Evolutionary conservation across 352 stramenopile species (phyloP), one percentile per base, ranked within the genome.

Genomic region (Pythium rishiriense): DNA sequence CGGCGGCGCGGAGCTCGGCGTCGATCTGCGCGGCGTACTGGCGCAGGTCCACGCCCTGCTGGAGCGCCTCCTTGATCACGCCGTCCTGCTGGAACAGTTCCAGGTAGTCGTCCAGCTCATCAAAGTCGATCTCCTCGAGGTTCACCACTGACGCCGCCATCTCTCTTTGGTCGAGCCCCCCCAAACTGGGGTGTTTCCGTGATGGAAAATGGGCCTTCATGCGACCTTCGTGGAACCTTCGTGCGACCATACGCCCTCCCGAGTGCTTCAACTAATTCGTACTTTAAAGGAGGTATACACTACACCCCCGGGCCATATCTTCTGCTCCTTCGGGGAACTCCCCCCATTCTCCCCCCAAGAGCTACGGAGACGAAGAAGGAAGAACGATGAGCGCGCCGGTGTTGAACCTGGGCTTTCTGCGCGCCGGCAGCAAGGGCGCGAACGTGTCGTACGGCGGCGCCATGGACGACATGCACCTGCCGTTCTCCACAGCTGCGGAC

Each of bases 11-110:
- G 31, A 98, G 74, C 62, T 98, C 90, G 19, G 80, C 66, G 62
- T 97, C 90, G 61, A 98, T 96, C 75, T 97, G 87, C 45, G 86
- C 76, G 35, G 90, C 83, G 69, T 98, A 98, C 65, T 93, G 78
- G 35, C 87, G 83, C 54, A 98, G 68, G 58, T 98, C 93, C 41
- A 98, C 90, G 58, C 93, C 93, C 63, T 97, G 74, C 41, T 81
- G 78, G 42, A 98, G 71, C 42, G 93, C 92, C 59, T 98, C 87
- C 55, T 95, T 93, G 66, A 98, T 96, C 48, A 97, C 84, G 58
- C 89, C 88, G 52, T 98, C 91, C 68, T 97, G 84, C 75, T 98
- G 93, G 73, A 98, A 98, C n/a, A 92, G 75, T 76, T 95, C 91
- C 45, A 98, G 68, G 75, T 98, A 97, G 62, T 98, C 91, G 63